A percentile compares a stretch with the other conserved stretches of the same genome.
Evolutionary conservation across 2,329 filamentous ascomycete genomes (phyloP).

Genomic region (Talaromyces albobiverticillius): DNA sequence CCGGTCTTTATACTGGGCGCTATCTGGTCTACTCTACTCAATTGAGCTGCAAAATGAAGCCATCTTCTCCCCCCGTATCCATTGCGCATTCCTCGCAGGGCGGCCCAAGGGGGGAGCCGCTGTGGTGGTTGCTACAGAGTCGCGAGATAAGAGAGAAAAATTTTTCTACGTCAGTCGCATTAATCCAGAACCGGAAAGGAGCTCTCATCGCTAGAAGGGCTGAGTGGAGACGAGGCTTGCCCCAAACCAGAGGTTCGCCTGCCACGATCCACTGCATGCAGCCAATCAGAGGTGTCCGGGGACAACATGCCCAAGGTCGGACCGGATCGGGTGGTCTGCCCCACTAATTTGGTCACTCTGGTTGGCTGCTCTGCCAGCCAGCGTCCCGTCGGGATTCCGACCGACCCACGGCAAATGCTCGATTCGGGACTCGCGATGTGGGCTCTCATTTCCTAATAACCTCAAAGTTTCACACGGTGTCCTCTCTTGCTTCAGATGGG

Average conservation of each 20-base stretch:
- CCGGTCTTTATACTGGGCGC: background rate
- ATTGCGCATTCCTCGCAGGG: too few relatives aligned
- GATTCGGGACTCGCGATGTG: slow-evolving; percentile 1
- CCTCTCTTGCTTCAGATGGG: too few relatives aligned
- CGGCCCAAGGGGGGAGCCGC: too few relatives aligned
- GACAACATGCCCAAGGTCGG: slow-evolving; percentile 2
- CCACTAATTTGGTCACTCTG: background rate
- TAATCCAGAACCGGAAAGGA: slow-evolving; percentile 7
- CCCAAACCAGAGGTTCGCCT: slow-evolving; percentile 3
- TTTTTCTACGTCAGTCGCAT: slow-evolving; percentile 1
- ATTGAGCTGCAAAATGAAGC: too few relatives aligned
- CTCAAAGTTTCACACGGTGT: background rate
- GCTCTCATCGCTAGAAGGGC: background rate
- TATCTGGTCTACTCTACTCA: too few relatives aligned
- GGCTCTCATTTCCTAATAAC: background rate
- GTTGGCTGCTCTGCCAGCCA: background rate
- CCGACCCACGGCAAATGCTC: slow-evolving; percentile 8
- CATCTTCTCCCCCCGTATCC: too few relatives aligned
- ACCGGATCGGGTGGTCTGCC: slow-evolving; percentile 5
- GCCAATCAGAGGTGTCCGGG: background rate
- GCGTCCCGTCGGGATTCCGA: slow-evolving; percentile 13
- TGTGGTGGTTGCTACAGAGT: too few relatives aligned
- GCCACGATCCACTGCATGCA: background rate
- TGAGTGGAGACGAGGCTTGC: background rate
- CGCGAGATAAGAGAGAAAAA: background rate